Evolutionary conservation across 306 rosid species (phyloP).

Genomic region (Lithocarpus polystachyus): DNA sequence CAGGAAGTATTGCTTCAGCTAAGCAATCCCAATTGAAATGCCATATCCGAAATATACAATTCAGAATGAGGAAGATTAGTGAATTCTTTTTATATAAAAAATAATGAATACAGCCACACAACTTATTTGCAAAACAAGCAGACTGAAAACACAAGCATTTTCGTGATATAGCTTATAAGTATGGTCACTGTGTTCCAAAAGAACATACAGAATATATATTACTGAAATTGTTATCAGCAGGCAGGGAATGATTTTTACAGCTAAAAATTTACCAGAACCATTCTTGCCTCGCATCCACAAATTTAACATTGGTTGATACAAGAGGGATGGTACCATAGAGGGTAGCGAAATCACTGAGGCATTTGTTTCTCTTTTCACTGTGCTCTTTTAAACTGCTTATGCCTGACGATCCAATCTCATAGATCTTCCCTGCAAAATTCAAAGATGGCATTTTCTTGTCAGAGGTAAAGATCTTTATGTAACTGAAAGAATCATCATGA

Average conservation of each 20-base stretch:
- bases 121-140: neutral
- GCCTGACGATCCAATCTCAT: conserved; percentile 48
- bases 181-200: neutral
- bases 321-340: conserved; percentile 38
- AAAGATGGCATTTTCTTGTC: neutral
- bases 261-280: conserved; percentile 48
- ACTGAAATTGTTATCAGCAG: neutral
- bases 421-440: conserved; percentile 46
- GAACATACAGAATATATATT: neutral
- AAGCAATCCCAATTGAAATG: too few relatives aligned
- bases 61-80: too few relatives aligned
- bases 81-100: neutral
- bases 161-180: neutral
- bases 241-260: neutral
- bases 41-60: too few relatives aligned
- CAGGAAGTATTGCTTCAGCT: too few relatives aligned
- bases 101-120: neutral
- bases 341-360: conserved; percentile 49
- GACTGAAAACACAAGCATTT: neutral
- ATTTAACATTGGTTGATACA: conserved; percentile 42
- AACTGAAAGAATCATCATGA: neutral
- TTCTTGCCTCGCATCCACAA: conserved; percentile 41
- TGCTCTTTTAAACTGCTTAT: conserved; percentile 39
- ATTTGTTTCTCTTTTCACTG: conserved; percentile 35
- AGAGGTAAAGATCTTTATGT: neutral